A percentile compares a stretch with the other conserved stretches of the same genome.
Evolutionary conservation across 2,329 filamentous ascomycete genomes (phyloP).

Genomic region (Chrysosporium keratinophilum): DNA sequence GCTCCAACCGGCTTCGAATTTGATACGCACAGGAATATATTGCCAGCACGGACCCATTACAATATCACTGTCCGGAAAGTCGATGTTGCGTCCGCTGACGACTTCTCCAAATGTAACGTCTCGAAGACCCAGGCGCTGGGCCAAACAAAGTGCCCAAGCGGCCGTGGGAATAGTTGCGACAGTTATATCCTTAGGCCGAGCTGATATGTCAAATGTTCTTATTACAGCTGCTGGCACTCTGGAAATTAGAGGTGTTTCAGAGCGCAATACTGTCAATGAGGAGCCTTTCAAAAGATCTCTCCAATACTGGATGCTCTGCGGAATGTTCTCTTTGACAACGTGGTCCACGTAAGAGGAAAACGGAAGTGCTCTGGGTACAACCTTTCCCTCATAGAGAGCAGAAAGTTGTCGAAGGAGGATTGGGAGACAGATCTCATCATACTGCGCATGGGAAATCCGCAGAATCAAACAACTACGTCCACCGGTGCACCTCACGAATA

Average conservation of each 20-base stretch:
- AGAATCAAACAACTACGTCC: slow-evolving; percentile 38
- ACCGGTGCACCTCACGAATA: slow-evolving; percentile 32
- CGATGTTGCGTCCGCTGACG: slow-evolving; percentile 49
- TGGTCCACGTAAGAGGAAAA: slow-evolving; percentile 31
- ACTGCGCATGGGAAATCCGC: slow-evolving; percentile 53
- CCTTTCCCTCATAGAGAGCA: slow-evolving; percentile 33
- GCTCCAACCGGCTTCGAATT: slow-evolving; percentile 39
- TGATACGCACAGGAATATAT: slow-evolving; percentile 50
- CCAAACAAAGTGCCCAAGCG: slow-evolving; percentile 50
- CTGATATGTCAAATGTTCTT: slow-evolving; percentile 35
- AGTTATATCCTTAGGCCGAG: slow-evolving; percentile 44
- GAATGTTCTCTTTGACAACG: slow-evolving; percentile 23
- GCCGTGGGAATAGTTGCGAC: slow-evolving; percentile 50
- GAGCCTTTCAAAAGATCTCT: slow-evolving; percentile 43
- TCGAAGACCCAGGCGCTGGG: slow-evolving; percentile 36
- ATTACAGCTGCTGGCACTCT: slow-evolving; percentile 8
- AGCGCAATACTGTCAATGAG: slow-evolving; percentile 25
- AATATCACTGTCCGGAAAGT: slow-evolving; percentile 40
- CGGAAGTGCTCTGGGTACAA: slow-evolving; percentile 23
- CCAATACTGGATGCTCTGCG: slow-evolving; percentile 46
- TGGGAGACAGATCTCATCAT: slow-evolving; percentile 53
- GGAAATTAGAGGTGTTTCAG: slow-evolving; percentile 7
- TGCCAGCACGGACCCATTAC: slow-evolving; percentile 54
- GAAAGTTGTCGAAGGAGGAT: slow-evolving; percentile 46
- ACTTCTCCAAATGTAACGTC: slow-evolving; percentile 54